Evolutionary conservation across 1,139 yeast genomes (phyloP).

Genomic region (Blastobotrys ciferrii): DNA sequence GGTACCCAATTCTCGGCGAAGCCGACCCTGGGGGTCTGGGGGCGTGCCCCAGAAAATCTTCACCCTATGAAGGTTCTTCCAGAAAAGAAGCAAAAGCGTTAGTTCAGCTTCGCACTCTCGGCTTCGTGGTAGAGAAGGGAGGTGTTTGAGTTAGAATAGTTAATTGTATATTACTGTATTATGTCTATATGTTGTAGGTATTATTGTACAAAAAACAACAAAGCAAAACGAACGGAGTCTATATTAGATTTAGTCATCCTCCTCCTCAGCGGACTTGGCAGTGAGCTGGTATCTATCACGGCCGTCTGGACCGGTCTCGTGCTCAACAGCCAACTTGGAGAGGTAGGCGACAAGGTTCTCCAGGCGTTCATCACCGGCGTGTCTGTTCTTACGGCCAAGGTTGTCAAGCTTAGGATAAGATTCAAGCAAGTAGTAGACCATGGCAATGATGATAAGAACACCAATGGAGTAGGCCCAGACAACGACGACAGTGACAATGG

Average conservation of each 20-base stretch:
- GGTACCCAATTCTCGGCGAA: too few species aligned
- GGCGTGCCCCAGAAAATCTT: too few species aligned
- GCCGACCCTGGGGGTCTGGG: too few species aligned
- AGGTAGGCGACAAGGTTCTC: constrained; percentile 40
- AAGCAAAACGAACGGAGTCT: constrained; percentile 2
- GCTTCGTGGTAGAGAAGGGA: constrained; percentile 57
- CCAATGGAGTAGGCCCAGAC: constrained; percentile 95
- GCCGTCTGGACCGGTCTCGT: constrained; percentile 35
- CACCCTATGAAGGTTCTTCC: too few species aligned
- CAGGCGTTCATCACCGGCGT: constrained; percentile 33
- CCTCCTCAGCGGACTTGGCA: constrained; percentile 33
- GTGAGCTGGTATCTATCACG: constrained; percentile 35
- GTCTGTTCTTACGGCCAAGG: constrained; percentile 37
- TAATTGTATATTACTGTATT: constrained; percentile 5
- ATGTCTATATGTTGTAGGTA: constrained; percentile 5
- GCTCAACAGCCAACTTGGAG: constrained; percentile 40
- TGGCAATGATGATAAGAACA: constrained; percentile 94
- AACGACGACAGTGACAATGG: constrained; percentile 89
- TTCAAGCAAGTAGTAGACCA: constrained; percentile 83
- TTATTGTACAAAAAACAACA: constrained; percentile 3
- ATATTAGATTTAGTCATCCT: constrained; percentile 33
- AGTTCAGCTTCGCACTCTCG: too few species aligned
- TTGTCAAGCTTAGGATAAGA: constrained; percentile 33
- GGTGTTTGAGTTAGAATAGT: background rate
- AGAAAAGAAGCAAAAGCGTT: too few species aligned